phyloP scores from a whole-genome alignment of 225 moss, liverwort and hornwort genomes.

The Marchantia polymorpha region DNA sequence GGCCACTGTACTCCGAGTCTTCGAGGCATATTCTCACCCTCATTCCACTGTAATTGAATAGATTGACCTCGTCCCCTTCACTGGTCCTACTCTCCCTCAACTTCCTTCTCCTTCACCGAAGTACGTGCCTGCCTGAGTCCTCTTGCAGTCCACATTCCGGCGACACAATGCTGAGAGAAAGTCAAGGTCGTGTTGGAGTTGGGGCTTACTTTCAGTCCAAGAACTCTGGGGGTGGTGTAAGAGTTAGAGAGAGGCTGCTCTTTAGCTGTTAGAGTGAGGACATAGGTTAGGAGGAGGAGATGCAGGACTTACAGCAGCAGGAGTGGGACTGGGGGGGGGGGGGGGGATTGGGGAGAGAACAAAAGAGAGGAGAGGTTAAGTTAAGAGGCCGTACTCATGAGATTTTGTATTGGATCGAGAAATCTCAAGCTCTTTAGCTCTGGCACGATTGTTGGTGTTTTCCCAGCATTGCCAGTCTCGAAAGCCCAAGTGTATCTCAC shows the following conservation, averaged over 20 bases:
- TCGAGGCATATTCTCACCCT: neutral
- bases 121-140: too few species aligned
- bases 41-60: neutral
- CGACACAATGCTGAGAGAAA: too few species aligned
- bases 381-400: neutral
- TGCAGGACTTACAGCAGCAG: neutral
- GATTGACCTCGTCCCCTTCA: neutral
- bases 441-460: slow-evolving; percentile 8
- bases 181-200: too few species aligned
- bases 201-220: too few species aligned
- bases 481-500: neutral
- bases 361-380: neutral
- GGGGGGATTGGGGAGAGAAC: neutral
- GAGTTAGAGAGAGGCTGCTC: too few species aligned
- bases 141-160: too few species aligned
- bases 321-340: too few species aligned
- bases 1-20: neutral
- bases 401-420: slow-evolving; percentile 15
- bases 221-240: too few species aligned
- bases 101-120: neutral
- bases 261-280: neutral
- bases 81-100: neutral
- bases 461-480: slow-evolving; percentile 5
- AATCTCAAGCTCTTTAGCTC: slow-evolving; percentile 2
- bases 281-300: neutral